Conservation (phyloP, 2,329 filamentous ascomycete species). For the Clarireedia monteithiana region DNA sequence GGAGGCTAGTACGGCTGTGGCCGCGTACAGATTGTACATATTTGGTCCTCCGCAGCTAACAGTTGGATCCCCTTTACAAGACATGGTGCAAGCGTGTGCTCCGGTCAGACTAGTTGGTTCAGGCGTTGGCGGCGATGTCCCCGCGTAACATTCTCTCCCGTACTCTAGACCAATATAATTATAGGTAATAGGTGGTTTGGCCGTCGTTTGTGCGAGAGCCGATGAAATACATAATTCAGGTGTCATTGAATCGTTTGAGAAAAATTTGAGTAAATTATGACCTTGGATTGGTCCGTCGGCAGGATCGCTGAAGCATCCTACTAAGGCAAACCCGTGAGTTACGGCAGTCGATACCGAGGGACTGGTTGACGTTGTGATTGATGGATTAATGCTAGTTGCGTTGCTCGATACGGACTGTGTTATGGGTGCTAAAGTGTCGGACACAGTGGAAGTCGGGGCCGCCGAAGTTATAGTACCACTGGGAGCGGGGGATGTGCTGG, state of each 20-base stretch:
- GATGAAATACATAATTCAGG: slow-evolving; percentile 30
- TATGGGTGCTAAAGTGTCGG: background rate
- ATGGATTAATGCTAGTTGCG: background rate
- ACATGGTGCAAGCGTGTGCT: slow-evolving; percentile 14
- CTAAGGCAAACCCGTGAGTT: slow-evolving; percentile 25
- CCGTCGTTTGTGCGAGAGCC: slow-evolving; percentile 25
- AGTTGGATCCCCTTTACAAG: slow-evolving; percentile 12
- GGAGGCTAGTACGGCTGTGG: slow-evolving; percentile 10
- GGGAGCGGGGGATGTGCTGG: background rate
- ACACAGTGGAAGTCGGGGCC: background rate
- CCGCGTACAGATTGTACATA: slow-evolving; percentile 31
- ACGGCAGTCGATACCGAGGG: slow-evolving; percentile 8
- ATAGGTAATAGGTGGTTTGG: slow-evolving; percentile 24
- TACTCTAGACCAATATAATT: slow-evolving; percentile 30
- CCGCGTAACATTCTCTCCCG: slow-evolving; percentile 31
- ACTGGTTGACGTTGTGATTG: slow-evolving; percentile 5
- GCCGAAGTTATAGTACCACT: background rate
- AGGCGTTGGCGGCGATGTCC: slow-evolving; percentile 16
- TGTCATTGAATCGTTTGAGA: slow-evolving; percentile 29
- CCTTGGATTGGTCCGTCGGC: slow-evolving; percentile 16
- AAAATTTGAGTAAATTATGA: slow-evolving; percentile 28
- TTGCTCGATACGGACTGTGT: background rate
- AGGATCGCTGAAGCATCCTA: slow-evolving; percentile 28
- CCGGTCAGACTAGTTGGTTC: slow-evolving; percentile 9
- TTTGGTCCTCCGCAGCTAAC: slow-evolving; percentile 29